Evolutionary conservation across 768 basidiomycete genomes (phyloP).

Genomic region (Pulveroboletus ravenelii): DNA sequence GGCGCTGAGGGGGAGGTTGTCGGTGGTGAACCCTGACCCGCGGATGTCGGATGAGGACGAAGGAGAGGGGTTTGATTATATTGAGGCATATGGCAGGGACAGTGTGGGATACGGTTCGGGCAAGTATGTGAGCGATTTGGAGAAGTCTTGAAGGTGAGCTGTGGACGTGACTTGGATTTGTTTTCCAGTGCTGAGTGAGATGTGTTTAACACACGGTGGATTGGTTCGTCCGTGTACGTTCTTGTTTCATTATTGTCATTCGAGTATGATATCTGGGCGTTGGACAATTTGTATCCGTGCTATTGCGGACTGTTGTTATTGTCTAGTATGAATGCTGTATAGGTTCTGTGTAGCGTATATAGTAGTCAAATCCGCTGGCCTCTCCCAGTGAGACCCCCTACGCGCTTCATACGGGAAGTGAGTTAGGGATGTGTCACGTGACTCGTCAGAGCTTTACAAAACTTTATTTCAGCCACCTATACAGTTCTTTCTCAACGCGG

Average conservation of each 20-base stretch:
- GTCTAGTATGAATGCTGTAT: too few species aligned
- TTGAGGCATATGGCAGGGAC: slow-evolving; percentile 46
- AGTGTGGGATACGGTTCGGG: slow-evolving; percentile 38
- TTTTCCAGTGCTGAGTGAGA: background rate
- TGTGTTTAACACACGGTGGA: background rate
- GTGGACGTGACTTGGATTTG: background rate
- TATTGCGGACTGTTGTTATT: background rate
- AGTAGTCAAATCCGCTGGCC: too few species aligned
- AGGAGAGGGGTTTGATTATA: slow-evolving; percentile 47
- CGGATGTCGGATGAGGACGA: slow-evolving; percentile 34
- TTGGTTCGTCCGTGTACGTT: background rate
- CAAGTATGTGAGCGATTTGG: slow-evolving; percentile 46
- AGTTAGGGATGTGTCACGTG: slow-evolving; percentile 2
- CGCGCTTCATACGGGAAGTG: too few species aligned
- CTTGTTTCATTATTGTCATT: slow-evolving; percentile 7
- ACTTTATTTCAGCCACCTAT: slow-evolving; percentile 26
- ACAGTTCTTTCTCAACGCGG: slow-evolving; percentile 12
- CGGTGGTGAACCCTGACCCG: slow-evolving; percentile 28
- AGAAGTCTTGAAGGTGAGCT: slow-evolving; percentile 10
- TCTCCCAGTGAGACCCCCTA: too few species aligned
- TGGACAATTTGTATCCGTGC: too few species aligned
- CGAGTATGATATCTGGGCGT: slow-evolving; percentile 2
- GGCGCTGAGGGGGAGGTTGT: slow-evolving; percentile 17
- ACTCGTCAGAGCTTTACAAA: background rate
- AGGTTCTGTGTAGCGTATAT: background rate